Conservation (phyloP, 345 rosid genomes). For the Acer yangbiense region DNA sequence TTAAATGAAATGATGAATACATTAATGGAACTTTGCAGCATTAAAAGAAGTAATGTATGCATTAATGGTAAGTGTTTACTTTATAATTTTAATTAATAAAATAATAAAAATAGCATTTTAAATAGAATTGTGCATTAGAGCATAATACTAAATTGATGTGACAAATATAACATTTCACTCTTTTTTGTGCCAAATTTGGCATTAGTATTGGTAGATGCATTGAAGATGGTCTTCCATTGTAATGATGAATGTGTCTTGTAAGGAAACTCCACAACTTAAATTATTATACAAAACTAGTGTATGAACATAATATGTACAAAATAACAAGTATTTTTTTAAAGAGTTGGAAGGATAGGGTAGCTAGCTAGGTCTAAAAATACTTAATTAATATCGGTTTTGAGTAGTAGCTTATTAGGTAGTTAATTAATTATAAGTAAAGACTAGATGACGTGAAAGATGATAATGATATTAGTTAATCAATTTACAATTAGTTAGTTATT, state of each 20-base stretch:
- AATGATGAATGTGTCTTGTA: conserved; percentile 12
- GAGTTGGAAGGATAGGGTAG: neutral
- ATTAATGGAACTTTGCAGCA: too few relatives aligned
- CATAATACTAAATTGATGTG: too few relatives aligned
- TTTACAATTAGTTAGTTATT: neutral
- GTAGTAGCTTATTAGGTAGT: neutral
- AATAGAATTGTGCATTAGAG: too few relatives aligned
- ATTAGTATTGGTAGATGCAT: too few relatives aligned
- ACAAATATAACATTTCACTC: too few relatives aligned
- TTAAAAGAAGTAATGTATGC: too few relatives aligned
- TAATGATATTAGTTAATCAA: neutral
- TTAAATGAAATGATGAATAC: too few relatives aligned
- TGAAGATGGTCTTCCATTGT: neutral
- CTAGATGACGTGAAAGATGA: neutral
- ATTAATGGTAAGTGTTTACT: too few relatives aligned
- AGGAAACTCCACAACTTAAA: conserved; percentile 3
- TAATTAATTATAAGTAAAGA: neutral
- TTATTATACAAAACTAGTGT: neutral
- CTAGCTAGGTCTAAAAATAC: neutral
- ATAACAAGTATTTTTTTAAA: conserved; percentile 11
- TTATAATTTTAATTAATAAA: too few relatives aligned
- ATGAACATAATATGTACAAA: conserved; percentile 28
- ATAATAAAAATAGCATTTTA: too few relatives aligned
- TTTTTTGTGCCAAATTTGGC: too few relatives aligned
- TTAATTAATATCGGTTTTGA: neutral